Percentiles rank a stretch among this genome's conserved stretches.
phyloP scores from a whole-genome alignment of 2,329 filamentous ascomycete species.

The Chaetomiaceae sp. region DNA sequence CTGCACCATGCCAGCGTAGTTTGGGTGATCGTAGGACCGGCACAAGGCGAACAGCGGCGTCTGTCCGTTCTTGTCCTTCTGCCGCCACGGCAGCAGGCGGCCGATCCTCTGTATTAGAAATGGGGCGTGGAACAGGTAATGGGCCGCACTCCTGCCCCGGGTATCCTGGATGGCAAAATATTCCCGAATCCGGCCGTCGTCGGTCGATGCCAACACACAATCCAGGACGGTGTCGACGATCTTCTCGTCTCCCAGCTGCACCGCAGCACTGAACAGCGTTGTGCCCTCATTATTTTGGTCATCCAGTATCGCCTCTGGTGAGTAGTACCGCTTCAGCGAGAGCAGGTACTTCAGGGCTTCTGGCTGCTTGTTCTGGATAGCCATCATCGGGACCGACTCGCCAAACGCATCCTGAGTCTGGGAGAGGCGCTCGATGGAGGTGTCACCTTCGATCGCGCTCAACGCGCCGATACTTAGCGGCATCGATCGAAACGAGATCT shows the following conservation, averaged over 20 bases:
- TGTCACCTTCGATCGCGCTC: constrained; percentile 75
- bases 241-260: constrained; percentile 72
- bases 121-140: constrained; percentile 92
- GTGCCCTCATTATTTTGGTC: constrained; percentile 88
- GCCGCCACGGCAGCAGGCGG: constrained; percentile 73
- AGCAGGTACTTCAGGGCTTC: constrained; percentile 75
- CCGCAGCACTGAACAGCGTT: constrained; percentile 80
- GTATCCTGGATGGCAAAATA: constrained; percentile 76
- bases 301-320: constrained; percentile 62
- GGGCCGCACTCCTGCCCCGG: constrained; percentile 83
- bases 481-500: constrained; percentile 73
- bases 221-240: constrained; percentile 70
- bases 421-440: constrained; percentile 70
- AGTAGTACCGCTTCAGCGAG: constrained; percentile 68
- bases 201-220: constrained; percentile 52
- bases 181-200: constrained; percentile 48
- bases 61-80: constrained; percentile 92
- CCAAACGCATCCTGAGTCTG: constrained; percentile 66
- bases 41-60: constrained; percentile 96
- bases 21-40: constrained; percentile 85
- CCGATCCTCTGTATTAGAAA: constrained; percentile 72
- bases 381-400: constrained; percentile 86
- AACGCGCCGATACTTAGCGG: constrained; percentile 72
- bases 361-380: constrained; percentile 64
- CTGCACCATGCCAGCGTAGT: constrained; percentile 84